These are phyloP conservation scores for Hypoxylon rubiginosum DNA, from an alignment of 2,329 filamentous ascomycete species.

Conservation along the genomic window DNA sequence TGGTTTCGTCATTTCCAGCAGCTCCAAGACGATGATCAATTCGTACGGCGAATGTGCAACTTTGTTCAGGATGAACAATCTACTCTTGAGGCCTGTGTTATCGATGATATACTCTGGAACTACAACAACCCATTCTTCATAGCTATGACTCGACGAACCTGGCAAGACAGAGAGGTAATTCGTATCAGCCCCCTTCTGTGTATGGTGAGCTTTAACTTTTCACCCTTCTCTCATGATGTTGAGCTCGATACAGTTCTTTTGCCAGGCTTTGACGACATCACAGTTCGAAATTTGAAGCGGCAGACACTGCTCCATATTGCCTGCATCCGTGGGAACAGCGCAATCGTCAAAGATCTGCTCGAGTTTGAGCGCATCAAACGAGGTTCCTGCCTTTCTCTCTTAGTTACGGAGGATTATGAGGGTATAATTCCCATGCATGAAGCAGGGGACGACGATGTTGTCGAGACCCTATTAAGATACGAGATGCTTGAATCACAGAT, in stretches of 20 bases:
- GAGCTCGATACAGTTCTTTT: background rate
- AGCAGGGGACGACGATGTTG: background rate
- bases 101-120: no score
- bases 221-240: background rate
- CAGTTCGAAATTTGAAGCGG: background rate
- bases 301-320: background rate
- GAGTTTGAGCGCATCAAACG: background rate
- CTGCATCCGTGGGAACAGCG: background rate
- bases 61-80: no score
- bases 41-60: no score
- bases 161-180: background rate
- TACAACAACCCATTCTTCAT: no score
- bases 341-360: background rate
- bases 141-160: no score
- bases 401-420: background rate
- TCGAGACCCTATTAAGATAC: background rate
- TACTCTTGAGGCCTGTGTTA: no score
- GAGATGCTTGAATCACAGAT: background rate
- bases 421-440: background rate
- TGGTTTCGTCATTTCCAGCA: no score
- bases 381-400: background rate
- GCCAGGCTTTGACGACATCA: slow-evolving; percentile 1
- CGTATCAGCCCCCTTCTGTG: background rate
- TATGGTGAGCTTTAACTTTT: background rate
- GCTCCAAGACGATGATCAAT: no score